These are phyloP conservation scores for Hortaea werneckii DNA, from an alignment of 2,329 filamentous ascomycete genomes.

Conservation along the genomic window DNA sequence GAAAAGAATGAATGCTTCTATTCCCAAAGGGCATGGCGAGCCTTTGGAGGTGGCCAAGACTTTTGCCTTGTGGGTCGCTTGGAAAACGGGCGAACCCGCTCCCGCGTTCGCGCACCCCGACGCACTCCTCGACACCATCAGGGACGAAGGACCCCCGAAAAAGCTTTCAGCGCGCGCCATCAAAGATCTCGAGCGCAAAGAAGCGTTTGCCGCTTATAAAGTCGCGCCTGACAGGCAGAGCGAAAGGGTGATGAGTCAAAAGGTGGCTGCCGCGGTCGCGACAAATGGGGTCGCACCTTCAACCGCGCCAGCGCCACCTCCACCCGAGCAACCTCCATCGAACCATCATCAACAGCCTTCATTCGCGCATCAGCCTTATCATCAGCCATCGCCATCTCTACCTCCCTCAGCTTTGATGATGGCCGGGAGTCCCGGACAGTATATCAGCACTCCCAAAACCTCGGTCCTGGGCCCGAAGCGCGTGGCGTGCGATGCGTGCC, in stretches of 20 bases:
- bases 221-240: slow-evolving; percentile 37
- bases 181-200: slow-evolving; percentile 47
- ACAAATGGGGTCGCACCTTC: slow-evolving; percentile 3
- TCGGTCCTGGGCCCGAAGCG: slow-evolving; percentile 51
- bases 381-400: slow-evolving; percentile 6
- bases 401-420: slow-evolving; percentile 19
- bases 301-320: slow-evolving; percentile 10
- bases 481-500: slow-evolving; percentile 53
- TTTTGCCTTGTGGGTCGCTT: slow-evolving; percentile 57
- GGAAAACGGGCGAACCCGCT: slow-evolving; percentile 54
- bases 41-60: slow-evolving; percentile 49
- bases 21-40: slow-evolving; percentile 53
- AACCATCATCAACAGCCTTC: slow-evolving; percentile 25
- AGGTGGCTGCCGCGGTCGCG: slow-evolving; percentile 5
- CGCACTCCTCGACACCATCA: slow-evolving; percentile 41
- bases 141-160: slow-evolving; percentile 40
- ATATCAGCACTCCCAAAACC: slow-evolving; percentile 43
- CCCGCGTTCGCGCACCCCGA: slow-evolving; percentile 53
- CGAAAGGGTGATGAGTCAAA: slow-evolving; percentile 26
- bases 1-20: slow-evolving; percentile 51
- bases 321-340: slow-evolving; percentile 4
- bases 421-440: slow-evolving; percentile 19
- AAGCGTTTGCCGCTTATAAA: slow-evolving; percentile 34
- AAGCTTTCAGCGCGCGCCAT: slow-evolving; percentile 46
- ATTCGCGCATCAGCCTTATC: slow-evolving; percentile 14